Base-by-base conservation (phyloP, 768 basidiomycete species). In the Psilocybe cyanescens region DNA sequence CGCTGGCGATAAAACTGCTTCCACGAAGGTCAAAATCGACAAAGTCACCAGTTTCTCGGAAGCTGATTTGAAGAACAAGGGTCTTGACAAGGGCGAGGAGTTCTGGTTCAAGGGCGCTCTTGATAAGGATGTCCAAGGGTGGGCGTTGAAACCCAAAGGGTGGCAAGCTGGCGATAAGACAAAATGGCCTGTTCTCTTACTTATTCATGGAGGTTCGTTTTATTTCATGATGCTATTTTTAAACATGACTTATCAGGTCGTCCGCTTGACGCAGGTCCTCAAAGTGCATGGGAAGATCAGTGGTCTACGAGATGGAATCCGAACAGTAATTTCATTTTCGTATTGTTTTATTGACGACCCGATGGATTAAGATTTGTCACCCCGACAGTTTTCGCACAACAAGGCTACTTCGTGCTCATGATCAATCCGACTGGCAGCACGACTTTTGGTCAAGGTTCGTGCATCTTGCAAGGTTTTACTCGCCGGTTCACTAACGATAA, bases 351-450 rank as follows among this genome's bases (percentile, higher is more conserved):
- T 6, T 17, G 8, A 19, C 11, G 14, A 49, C 46, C 45, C 45
- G 45, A 11, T 35, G 33, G 33, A 57, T 31, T 28, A 37, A 49
- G 29, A 31, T 39, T 52, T 7, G 53, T 44, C 14, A 24, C 31
- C 30, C 28, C 59, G 39, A 5, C 59, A 91, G 87, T 91, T 8
- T 96, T 94, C 67, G 86, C 94, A 9, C 86, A 88, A 67, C 91
- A 94, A 70, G 95, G 97, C 0, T 99, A 98, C 75, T 88, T 97
- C 67, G 85, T 87, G 9, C 82, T 97, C 44, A 81, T 89, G 31
- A 89, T 97, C 67, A 98, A 99, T 71, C 97, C 97, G 2, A 97
- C 95, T 0, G 97, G 97, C 8, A 92, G 90, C 30, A 98, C 97
- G 3, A 89, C 92, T 0, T 97, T 95, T 67, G 95, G 95, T 3